Base-by-base conservation (phyloP, 2,329 filamentous ascomycete species). In the Reticulascus tulasneorum region DNA sequence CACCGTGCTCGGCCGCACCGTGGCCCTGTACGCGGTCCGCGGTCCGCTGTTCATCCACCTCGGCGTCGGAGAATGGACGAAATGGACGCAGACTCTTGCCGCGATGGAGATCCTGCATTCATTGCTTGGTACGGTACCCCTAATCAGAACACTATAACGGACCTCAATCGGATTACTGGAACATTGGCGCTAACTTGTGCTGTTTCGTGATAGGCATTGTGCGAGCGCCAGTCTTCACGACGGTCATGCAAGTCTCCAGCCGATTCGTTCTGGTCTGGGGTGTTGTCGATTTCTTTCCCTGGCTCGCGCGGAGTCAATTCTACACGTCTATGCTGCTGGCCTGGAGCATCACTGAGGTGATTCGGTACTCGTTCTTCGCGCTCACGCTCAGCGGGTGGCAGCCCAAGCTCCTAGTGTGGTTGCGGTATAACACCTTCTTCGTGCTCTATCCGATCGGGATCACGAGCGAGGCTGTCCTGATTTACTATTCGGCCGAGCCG, bases 371-470 rank as follows among this genome's bases (percentile, higher is more conserved):
- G 30, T 98, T 86, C 73, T 97, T 97, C 59, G 84, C 86, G 23
- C 73, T 89, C 52, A 80, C 79, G 50, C 75, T 93, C 21, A 66
- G 70, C 45, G 72, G 77, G 19, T 56, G 64, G 41, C 77, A 84
- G 20, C 86, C 89, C 0, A 58, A 53, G 1, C 67, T 73, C 41
- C 73, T 95, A 56, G 79, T 79, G 23, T 94, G 88, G 85, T 67
- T 94, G 62, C 74, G 89, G 51, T 90, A 96, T 64, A 95, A 94
- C 61, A 89, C 86, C 7, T 98, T 98, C 65, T 88, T 87, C 52
- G 67, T 96, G 23, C 76, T 98, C 16, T 98, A 98, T 64, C 93
- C 93, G 1, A 59, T 97, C 41, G 93, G 93, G 26, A 96, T 97
- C 55, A 71, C 76, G 25, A 93, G 86, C 64, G 93, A 98, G 73